These are phyloP conservation scores for Puccinia coronata DNA, from an alignment of 1,284 basidiomycete genomes.

Conservation along the genomic window DNA sequence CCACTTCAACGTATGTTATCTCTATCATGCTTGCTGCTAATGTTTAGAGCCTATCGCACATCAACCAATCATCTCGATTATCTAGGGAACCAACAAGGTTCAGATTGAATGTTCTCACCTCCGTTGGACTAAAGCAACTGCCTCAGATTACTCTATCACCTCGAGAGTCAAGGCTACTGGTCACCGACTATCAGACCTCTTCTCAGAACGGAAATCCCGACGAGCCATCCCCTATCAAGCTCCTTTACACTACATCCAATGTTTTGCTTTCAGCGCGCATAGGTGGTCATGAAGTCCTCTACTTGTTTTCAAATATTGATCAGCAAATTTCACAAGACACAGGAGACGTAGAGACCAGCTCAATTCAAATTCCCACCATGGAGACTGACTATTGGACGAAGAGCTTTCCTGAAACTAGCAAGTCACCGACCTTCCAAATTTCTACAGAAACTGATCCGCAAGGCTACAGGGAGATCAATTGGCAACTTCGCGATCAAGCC, in stretches of 20 bases:
- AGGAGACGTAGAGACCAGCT: background rate
- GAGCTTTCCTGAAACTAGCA: background rate
- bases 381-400: slow-evolving; percentile 4
- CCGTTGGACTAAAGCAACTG: slow-evolving; percentile 63
- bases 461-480: slow-evolving; percentile 57
- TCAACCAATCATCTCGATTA: slow-evolving; percentile 51
- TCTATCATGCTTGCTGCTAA: background rate
- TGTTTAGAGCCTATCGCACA: slow-evolving; percentile 31
- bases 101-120: slow-evolving; percentile 65
- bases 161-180: slow-evolving; percentile 70
- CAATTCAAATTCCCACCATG: slow-evolving; percentile 8
- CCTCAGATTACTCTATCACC: slow-evolving; percentile 69
- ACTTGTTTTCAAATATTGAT: slow-evolving; percentile 62
- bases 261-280: slow-evolving; percentile 70
- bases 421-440: slow-evolving; percentile 63
- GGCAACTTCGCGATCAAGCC: slow-evolving; percentile 62
- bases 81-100: slow-evolving; percentile 61
- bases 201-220: slow-evolving; percentile 62
- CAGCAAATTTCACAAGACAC: background rate
- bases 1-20: slow-evolving; percentile 61
- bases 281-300: slow-evolving; percentile 68
- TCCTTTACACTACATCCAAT: slow-evolving; percentile 62
- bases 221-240: slow-evolving; percentile 62
- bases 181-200: slow-evolving; percentile 69
- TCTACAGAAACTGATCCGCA: slow-evolving; percentile 63